Evolutionary conservation across 176 grass and related monocot genomes (phyloP).

Genomic region (Tillandsia fasciculata): DNA sequence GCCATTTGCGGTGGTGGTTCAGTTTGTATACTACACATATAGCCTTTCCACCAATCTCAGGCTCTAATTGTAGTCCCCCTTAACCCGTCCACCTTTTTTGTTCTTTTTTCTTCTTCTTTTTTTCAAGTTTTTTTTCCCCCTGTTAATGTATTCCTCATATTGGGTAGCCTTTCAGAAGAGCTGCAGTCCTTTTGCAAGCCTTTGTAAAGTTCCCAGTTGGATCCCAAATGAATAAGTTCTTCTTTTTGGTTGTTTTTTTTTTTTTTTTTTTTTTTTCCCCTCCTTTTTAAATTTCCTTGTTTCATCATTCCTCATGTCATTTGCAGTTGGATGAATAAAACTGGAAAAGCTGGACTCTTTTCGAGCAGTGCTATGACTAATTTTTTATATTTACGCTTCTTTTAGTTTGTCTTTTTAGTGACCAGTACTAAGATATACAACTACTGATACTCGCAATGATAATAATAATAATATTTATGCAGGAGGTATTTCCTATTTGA

Average conservation of each 20-base stretch:
- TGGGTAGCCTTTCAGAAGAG: slow-evolving; percentile 40
- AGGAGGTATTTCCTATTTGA: no score
- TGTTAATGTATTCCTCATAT: slow-evolving; percentile 25
- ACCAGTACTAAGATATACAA: no score
- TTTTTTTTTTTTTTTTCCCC: neutral
- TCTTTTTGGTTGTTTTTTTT: slow-evolving; percentile 8
- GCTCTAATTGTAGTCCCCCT: neutral
- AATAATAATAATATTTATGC: no score
- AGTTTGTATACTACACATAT: neutral
- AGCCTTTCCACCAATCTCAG: neutral
- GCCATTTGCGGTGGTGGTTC: neutral
- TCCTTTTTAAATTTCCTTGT: neutral
- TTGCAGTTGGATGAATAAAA: no score
- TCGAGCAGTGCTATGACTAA: no score
- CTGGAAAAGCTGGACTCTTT: no score
- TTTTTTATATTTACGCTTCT: no score
- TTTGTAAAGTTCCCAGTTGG: slow-evolving; percentile 30
- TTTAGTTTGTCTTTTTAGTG: no score
- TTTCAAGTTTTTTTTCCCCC: neutral
- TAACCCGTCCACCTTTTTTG: neutral
- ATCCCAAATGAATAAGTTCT: slow-evolving; percentile 24
- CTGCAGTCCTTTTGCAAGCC: slow-evolving; percentile 60
- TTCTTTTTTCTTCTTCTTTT: neutral
- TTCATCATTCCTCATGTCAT: neutral
- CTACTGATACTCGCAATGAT: no score